phyloP scores from a whole-genome alignment of 1,284 basidiomycete species.

The Ustilago tritici region DNA sequence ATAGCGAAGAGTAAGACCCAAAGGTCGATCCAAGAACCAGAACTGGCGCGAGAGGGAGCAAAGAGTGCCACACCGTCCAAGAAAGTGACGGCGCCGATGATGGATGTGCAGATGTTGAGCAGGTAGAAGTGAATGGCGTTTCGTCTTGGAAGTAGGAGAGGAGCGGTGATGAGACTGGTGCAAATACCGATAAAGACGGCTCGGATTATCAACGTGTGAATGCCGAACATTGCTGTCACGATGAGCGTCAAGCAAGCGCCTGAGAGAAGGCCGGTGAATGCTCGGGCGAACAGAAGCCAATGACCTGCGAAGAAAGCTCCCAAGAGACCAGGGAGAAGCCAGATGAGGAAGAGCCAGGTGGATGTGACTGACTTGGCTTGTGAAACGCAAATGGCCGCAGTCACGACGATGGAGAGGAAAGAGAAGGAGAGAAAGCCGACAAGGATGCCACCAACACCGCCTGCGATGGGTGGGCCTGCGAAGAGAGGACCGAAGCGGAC shows the following conservation, averaged over 20 bases:
- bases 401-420: slow-evolving; percentile 47
- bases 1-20: slow-evolving; percentile 56
- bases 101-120: slow-evolving; percentile 59
- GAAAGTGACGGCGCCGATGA: slow-evolving; percentile 57
- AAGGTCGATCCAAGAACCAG: slow-evolving; percentile 58
- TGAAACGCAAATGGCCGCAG: slow-evolving; percentile 41
- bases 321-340: slow-evolving; percentile 56
- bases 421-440: slow-evolving; percentile 59
- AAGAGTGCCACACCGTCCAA: slow-evolving; percentile 61
- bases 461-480: slow-evolving; percentile 41
- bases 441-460: slow-evolving; percentile 54
- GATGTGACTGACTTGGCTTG: slow-evolving; percentile 30
- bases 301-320: slow-evolving; percentile 53
- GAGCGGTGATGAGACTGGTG: slow-evolving; percentile 50
- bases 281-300: slow-evolving; percentile 38
- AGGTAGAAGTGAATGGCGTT: slow-evolving; percentile 49
- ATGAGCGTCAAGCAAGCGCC: slow-evolving; percentile 51
- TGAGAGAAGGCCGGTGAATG: slow-evolving; percentile 47
- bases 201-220: slow-evolving; percentile 59
- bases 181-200: slow-evolving; percentile 51
- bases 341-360: slow-evolving; percentile 49
- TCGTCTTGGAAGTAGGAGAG: slow-evolving; percentile 45
- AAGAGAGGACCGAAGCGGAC: slow-evolving; percentile 10
- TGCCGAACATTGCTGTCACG: slow-evolving; percentile 62
- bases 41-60: slow-evolving; percentile 46